phyloP scores from a whole-genome alignment of 1,284 basidiomycete species.

The Puccinia brachypodii region DNA sequence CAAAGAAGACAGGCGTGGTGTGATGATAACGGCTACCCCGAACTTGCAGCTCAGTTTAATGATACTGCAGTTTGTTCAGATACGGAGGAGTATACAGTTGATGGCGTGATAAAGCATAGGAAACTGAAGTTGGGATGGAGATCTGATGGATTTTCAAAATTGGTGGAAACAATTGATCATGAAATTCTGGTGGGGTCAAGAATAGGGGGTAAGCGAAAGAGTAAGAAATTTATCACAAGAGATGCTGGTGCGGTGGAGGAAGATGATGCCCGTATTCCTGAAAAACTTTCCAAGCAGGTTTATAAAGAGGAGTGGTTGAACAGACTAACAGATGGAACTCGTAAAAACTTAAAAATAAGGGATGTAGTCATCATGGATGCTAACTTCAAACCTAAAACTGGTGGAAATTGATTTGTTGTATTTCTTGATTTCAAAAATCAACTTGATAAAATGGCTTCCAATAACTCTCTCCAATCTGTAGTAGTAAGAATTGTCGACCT shows the following conservation, averaged over 20 bases:
- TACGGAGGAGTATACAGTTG: neutral
- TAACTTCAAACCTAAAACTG: neutral
- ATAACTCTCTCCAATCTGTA: neutral
- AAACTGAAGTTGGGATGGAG: slow-evolving; percentile 8
- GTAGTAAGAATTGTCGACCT: neutral
- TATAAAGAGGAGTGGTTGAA: slow-evolving; percentile 6
- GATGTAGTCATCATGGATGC: neutral
- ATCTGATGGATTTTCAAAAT: neutral
- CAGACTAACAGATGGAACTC: neutral
- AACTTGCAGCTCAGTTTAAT: slow-evolving; percentile 19
- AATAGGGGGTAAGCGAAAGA: slow-evolving; percentile 4
- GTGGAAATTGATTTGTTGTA: neutral
- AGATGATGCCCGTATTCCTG: neutral
- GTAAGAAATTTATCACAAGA: neutral
- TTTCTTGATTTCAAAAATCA: neutral
- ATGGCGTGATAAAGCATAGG: neutral
- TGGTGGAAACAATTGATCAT: neutral
- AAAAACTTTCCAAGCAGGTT: slow-evolving; percentile 15
- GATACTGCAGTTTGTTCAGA: slow-evolving; percentile 12
- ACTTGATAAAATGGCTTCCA: neutral
- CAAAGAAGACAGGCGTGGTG: slow-evolving; percentile 28
- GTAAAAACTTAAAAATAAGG: neutral
- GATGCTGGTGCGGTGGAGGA: neutral
- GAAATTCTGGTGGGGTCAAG: neutral
- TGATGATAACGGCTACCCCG: slow-evolving; percentile 17